Evolutionary conservation across 129 eudicot species (phyloP), one percentile per base, ranked within the genome.

Genomic region (Flaveria linearis): DNA sequence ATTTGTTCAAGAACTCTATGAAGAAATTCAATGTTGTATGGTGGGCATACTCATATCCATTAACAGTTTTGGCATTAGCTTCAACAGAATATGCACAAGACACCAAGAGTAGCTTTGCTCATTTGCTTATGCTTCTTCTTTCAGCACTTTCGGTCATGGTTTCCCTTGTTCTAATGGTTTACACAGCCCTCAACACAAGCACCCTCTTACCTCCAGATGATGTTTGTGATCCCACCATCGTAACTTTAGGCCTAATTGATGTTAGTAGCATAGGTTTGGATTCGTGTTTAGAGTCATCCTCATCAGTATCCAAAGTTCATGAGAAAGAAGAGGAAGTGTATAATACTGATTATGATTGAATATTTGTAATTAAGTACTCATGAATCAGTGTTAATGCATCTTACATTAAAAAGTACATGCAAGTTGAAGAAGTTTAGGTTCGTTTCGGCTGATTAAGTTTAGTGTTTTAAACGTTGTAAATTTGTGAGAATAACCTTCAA

Each of bases 41-140:
- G 94, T 86, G 94, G 94, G 85, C 94, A 9, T 88, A 81, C 73
- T 84, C 88, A 12, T 88, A 84, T 64, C 84, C 94, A 8, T 23
- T 84, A 33, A 84, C 94, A 18, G 72, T 80, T 3, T 75, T 88
- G 50, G 94, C 94, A 33, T 36, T 88, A 49, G 88, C 91, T 50
- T 80, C 91, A 61, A 77, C 85, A 8, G 85, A 83, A 64, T 88
- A 88, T 13, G 93, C 90, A 16, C 88, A 86, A 69, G 86, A 69
- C 67, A 77, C 64, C 53, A 82, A 84, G 45, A 71, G 80, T 79
- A 47, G 79, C 78, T 30, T 72, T 4, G 88, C 93, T 17, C 88
- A 86, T 52, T 42, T 84, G 71, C 77, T 88, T 23, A 84, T 86
- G 85, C 75, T 86, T 56, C 46, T 84, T 51, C 80, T 88, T 5